These are phyloP conservation scores for Sporothrix brunneoviolacea DNA, from an alignment of 2,329 filamentous ascomycete species.

Conservation along the genomic window DNA sequence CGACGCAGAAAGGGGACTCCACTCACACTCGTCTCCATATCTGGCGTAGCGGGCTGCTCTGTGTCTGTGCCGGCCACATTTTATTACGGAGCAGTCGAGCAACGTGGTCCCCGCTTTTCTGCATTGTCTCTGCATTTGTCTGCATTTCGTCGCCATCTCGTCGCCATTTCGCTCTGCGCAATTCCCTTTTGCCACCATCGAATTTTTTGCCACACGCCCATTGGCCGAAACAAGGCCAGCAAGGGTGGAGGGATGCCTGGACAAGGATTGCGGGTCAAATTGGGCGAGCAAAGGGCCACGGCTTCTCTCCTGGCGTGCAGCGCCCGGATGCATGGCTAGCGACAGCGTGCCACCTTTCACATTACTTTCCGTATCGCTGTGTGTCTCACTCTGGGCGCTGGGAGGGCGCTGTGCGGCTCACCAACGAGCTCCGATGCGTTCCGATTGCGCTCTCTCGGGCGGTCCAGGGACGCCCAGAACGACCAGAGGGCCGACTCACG, in stretches of 20 bases:
- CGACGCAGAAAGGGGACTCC: neutral
- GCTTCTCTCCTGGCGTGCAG: neutral
- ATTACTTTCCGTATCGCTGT: too few relatives aligned
- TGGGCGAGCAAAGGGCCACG: neutral
- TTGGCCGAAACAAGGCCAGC: neutral
- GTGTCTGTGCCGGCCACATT: constrained; percentile 1
- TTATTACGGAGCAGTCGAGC: too few relatives aligned
- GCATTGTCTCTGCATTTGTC: neutral
- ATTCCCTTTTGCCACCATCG: constrained; percentile 10
- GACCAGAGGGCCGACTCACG: too few relatives aligned
- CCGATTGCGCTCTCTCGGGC: too few relatives aligned
- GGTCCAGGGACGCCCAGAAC: too few relatives aligned
- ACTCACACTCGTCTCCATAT: neutral
- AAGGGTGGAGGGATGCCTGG: constrained; percentile 5
- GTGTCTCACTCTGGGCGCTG: too few relatives aligned
- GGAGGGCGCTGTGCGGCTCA: too few relatives aligned
- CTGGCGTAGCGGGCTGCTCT: constrained; percentile 5
- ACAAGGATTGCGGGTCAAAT: neutral
- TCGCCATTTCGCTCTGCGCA: neutral
- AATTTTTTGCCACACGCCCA: constrained; percentile 5
- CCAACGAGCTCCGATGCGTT: too few relatives aligned
- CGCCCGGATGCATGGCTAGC: neutral
- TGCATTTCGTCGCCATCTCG: too few relatives aligned
- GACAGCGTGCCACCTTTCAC: too few relatives aligned
- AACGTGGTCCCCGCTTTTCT: constrained; percentile 9